Evolutionary conservation across 768 basidiomycete genomes (phyloP).

Genomic region (Lactarius tabidus): DNA sequence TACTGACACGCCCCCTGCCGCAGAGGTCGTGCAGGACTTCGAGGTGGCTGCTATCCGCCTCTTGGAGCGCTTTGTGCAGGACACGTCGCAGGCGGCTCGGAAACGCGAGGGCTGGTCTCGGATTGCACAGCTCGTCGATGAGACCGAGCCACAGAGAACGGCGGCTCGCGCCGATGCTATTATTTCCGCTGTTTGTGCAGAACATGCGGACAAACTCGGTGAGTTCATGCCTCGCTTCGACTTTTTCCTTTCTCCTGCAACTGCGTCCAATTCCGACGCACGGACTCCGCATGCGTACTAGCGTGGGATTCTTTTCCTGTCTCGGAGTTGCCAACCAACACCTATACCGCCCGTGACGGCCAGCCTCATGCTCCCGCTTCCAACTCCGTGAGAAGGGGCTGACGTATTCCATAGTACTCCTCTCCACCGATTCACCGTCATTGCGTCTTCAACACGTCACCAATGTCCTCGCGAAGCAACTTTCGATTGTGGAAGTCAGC

Average conservation of each 20-base stretch:
- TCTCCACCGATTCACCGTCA: too few species aligned
- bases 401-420: too few species aligned
- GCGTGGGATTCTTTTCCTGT: not conserved
- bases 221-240: conserved; percentile 33
- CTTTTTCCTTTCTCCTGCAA: not conserved
- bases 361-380: too few species aligned
- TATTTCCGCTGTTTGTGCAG: conserved; percentile 54
- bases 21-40: too few species aligned
- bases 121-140: conserved; percentile 68
- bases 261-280: too few species aligned
- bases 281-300: not conserved
- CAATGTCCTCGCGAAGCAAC: too few species aligned
- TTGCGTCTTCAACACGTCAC: too few species aligned
- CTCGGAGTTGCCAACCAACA: too few species aligned
- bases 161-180: conserved; percentile 79
- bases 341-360: too few species aligned
- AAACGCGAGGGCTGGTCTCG: conserved; percentile 66
- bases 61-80: conserved; percentile 57
- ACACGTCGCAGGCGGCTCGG: conserved; percentile 37
- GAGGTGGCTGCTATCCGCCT: conserved; percentile 62
- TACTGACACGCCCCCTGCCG: conserved; percentile 42
- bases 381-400: too few species aligned
- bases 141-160: conserved; percentile 56
- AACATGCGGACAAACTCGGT: conserved; percentile 74
- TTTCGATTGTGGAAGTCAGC: too few species aligned